phyloP scores from a whole-genome alignment of 2,329 filamentous ascomycete species.

The Colletotrichum scovillei region DNA sequence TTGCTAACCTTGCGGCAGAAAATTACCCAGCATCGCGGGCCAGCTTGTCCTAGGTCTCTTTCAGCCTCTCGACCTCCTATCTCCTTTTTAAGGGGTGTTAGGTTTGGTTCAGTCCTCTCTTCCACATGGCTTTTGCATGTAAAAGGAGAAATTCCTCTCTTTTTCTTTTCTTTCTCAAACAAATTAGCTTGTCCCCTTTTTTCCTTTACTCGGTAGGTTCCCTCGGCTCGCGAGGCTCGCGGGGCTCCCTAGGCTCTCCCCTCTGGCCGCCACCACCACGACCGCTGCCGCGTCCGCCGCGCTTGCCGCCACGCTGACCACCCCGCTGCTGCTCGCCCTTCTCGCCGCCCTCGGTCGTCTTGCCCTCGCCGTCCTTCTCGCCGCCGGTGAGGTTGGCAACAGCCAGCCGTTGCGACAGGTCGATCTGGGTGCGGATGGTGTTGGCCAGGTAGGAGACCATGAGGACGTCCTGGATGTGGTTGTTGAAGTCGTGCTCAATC shows the following conservation, averaged over 20 bases:
- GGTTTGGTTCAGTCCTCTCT: not conserved
- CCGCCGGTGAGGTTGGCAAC: constrained; percentile 72
- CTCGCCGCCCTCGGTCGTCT: constrained; percentile 54
- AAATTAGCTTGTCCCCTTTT: constrained; percentile 26
- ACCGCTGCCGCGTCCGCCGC: constrained; percentile 63
- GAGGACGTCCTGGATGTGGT: constrained; percentile 98
- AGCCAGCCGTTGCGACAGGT: constrained; percentile 93
- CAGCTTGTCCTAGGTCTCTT: constrained; percentile 17
- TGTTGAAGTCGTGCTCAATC: constrained; percentile 99
- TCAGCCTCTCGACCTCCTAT: constrained; percentile 5
- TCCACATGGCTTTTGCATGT: not conserved
- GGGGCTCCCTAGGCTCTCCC: constrained; percentile 52
- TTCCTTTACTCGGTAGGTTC: constrained; percentile 50
- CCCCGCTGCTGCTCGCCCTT: constrained; percentile 58
- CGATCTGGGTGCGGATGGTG: constrained; percentile 98
- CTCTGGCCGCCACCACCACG: constrained; percentile 62
- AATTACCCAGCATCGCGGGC: constrained; percentile 19
- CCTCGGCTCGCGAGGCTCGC: constrained; percentile 56
- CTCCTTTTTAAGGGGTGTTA: not conserved
- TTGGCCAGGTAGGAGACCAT: constrained; percentile 98
- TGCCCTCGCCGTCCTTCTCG: constrained; percentile 63
- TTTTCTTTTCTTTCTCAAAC: constrained; percentile 9
- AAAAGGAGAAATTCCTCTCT: not conserved
- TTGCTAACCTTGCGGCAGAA: constrained; percentile 34
- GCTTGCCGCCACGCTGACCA: constrained; percentile 55